phyloP scores from a whole-genome alignment of 257 asterid genomes.

The Penstemon davidsonii region DNA sequence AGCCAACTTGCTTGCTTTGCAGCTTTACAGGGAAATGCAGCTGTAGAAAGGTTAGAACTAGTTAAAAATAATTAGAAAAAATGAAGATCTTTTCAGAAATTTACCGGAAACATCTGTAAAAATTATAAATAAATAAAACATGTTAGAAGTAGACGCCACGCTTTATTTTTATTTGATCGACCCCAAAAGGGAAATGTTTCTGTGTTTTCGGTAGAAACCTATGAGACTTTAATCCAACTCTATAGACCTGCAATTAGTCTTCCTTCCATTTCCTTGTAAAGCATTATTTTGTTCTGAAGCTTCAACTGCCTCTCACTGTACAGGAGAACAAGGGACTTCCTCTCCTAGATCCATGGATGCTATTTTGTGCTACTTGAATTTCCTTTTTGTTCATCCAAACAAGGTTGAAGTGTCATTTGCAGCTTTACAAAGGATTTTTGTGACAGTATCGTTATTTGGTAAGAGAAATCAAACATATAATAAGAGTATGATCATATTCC shows the following conservation, averaged over 20 bases:
- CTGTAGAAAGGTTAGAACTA: conserved; percentile 42
- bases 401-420: background rate
- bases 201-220: no score
- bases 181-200: no score
- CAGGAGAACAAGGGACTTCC: conserved; percentile 23
- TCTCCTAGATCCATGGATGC: background rate
- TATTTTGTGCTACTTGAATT: conserved; percentile 2
- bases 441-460: background rate
- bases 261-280: background rate
- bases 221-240: no score
- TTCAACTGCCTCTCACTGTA: background rate
- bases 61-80: no score
- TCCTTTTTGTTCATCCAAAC: background rate
- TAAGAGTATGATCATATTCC: no score
- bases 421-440: background rate
- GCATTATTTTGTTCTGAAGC: background rate
- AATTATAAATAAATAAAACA: no score
- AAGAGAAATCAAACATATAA: no score
- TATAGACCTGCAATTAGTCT: no score
- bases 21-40: conserved; percentile 49
- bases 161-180: no score
- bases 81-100: no score
- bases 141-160: no score
- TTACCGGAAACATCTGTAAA: no score
- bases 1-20: conserved; percentile 54